These are phyloP conservation scores for Seiridium unicorne DNA, from an alignment of 2,329 filamentous ascomycete species.

Conservation along the genomic window DNA sequence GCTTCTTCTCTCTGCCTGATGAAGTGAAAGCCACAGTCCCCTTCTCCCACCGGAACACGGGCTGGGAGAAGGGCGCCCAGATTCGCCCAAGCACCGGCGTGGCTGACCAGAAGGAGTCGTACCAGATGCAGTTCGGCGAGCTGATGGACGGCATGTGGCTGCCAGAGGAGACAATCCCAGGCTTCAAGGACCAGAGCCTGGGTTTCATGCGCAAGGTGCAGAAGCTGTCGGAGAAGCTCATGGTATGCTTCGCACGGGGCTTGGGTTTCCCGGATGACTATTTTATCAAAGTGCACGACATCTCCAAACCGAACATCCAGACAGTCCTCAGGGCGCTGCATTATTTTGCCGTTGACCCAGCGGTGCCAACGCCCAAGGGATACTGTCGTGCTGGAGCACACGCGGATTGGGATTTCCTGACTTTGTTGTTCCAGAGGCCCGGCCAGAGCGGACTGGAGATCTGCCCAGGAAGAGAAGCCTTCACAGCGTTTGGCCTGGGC, in stretches of 20 bases:
- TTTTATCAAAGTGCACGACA: constrained; percentile 54
- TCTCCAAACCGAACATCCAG: constrained; percentile 47
- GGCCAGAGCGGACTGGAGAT: constrained; percentile 64
- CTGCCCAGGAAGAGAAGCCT: constrained; percentile 60
- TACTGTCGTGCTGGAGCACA: constrained; percentile 63
- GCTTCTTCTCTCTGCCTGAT: constrained; percentile 54
- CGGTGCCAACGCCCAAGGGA: constrained; percentile 34
- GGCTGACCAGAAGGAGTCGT: constrained; percentile 59
- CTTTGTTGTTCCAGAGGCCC: constrained; percentile 59
- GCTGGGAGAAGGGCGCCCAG: constrained; percentile 60
- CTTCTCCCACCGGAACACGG: constrained; percentile 54
- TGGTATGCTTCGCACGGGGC: constrained; percentile 57
- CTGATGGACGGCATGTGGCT: constrained; percentile 54
- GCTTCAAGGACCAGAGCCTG: constrained; percentile 43
- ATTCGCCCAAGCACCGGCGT: constrained; percentile 58
- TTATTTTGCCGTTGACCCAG: constrained; percentile 48
- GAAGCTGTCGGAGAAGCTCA: constrained; percentile 51
- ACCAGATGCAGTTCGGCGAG: constrained; percentile 61
- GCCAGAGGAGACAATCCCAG: constrained; percentile 41
- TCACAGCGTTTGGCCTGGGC: constrained; percentile 56
- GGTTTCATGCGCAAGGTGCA: constrained; percentile 56
- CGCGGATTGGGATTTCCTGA: constrained; percentile 63
- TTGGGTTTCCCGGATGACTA: constrained; percentile 55
- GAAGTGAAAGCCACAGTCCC: constrained; percentile 51
- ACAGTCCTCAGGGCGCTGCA: constrained; percentile 56